A percentile compares a stretch with the other conserved stretches of the same genome.
These are phyloP conservation scores for Rhodotorula sp. DNA, from an alignment of 1,284 basidiomycete species.

Conservation along the genomic window DNA sequence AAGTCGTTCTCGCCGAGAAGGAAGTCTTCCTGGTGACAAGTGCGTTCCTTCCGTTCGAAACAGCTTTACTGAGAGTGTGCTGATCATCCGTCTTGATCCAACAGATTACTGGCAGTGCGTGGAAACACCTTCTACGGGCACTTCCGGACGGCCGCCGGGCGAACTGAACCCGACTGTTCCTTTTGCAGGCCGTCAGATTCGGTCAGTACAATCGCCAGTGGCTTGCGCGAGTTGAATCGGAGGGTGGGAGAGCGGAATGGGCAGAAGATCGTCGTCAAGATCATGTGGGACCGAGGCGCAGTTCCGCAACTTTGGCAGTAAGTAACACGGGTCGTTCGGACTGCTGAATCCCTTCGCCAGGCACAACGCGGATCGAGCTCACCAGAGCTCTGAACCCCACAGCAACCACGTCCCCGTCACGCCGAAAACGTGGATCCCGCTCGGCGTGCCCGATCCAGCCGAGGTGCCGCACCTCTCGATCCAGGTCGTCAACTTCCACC, in stretches of 20 bases:
- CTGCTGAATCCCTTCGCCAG: background rate
- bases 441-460: conserved; percentile 60
- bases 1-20: conserved; percentile 57
- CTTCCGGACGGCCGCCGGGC: too few species aligned
- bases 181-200: conserved; percentile 54
- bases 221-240: conserved; percentile 60
- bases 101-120: conserved; percentile 42
- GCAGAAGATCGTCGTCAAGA: conserved; percentile 58
- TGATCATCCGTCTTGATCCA: conserved; percentile 46
- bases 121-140: background rate
- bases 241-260: conserved; percentile 55
- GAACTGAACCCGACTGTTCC: background rate
- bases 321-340: background rate
- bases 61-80: too few species aligned
- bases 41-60: conserved; percentile 45
- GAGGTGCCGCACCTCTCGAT: conserved; percentile 65
- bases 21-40: conserved; percentile 65
- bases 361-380: too few species aligned
- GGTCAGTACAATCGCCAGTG: conserved; percentile 58
- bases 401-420: conserved; percentile 61
- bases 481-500: conserved; percentile 60
- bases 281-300: conserved; percentile 69
- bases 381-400: conserved; percentile 23
- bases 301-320: conserved; percentile 54
- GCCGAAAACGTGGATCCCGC: conserved; percentile 57